A percentile compares a stretch with the other conserved stretches of the same genome.
Conservation (phyloP, 352 stramenopile genomes). For the Phytophthora colocasiae region DNA sequence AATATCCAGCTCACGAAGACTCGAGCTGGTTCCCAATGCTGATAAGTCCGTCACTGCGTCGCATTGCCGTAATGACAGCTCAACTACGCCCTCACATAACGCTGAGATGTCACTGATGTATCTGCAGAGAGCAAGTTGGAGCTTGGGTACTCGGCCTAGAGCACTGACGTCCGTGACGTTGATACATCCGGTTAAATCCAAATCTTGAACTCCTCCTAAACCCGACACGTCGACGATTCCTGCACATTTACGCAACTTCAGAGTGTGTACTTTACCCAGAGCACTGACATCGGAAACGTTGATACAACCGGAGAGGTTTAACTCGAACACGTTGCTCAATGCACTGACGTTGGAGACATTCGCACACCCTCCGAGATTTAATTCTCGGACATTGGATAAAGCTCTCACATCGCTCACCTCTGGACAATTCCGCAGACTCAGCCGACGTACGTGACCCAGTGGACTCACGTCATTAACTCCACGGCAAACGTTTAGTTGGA, state of each 20-base stretch:
- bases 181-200: constrained; percentile 69
- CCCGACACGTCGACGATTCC: constrained; percentile 48
- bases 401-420: constrained; percentile 53
- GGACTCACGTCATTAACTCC: constrained; percentile 56
- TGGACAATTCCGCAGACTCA: constrained; percentile 72
- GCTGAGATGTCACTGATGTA: constrained; percentile 60
- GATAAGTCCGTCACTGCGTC: constrained; percentile 53
- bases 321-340: constrained; percentile 45
- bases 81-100: constrained; percentile 36
- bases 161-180: constrained; percentile 56
- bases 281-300: constrained; percentile 64
- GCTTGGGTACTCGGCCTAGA: constrained; percentile 50
- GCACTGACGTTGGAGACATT: constrained; percentile 52
- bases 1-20: constrained; percentile 61
- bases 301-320: constrained; percentile 68
- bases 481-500: constrained; percentile 74
- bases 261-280: constrained; percentile 50
- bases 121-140: constrained; percentile 66
- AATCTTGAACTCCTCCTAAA: constrained; percentile 49
- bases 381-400: constrained; percentile 53
- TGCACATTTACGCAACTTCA: constrained; percentile 60
- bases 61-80: constrained; percentile 65
- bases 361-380: constrained; percentile 67
- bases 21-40: constrained; percentile 34
- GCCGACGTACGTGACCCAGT: constrained; percentile 41